Base-by-base conservation (phyloP, 2,329 filamentous ascomycete species). In the Amauroascus niger region DNA sequence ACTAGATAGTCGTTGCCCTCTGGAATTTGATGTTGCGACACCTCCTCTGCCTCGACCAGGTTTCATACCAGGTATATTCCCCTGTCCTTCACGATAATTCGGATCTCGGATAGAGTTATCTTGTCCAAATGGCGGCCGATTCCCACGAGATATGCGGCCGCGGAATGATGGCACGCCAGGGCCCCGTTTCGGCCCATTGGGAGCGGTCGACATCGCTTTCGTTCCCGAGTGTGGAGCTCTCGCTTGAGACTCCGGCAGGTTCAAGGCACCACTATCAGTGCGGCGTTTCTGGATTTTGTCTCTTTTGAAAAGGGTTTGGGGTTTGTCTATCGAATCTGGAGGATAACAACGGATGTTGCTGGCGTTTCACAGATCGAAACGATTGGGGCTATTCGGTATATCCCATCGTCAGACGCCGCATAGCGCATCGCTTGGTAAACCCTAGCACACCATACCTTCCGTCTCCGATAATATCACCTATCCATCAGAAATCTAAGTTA, bases 111-210 rank as follows among this genome's bases (percentile, higher is more conserved):
- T 46, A 28, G 50, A 33, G n/a, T 44, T 40, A 41, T 52, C 24
- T n/a, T 50, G 43, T 16, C 43, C 45, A 13, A 43, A 24, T 24
- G 40, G 20, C 28, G 50, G 20, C 13, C 48, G 56, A 14, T 24
- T 44, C 16, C 49, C 43, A 22, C 40, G 40, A 43, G 44, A 24
- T 18, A 37, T 28, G 13, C 53, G 45, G 20, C 53, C 54, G 11
- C 56, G 53, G 24, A 16, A 26, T 13, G 40, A 51, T 20, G 46
- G 51, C 11, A 49, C 43, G 20, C 40, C 24, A 28, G 48, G 16
- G 7, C 56, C 56, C 18, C 56, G 56, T 49, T 40, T 56, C 13
- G 50, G 8, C 16, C 49, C 49, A 28, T 45, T 18, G 41, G 48
- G 7, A 16, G 26, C 35, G 3, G 50, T 39, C 11, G 50, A 51